Evolutionary conservation across 2,329 filamentous ascomycete species (phyloP), one percentile per base, ranked within the genome.

Genomic region (Colletotrichum sidae): DNA sequence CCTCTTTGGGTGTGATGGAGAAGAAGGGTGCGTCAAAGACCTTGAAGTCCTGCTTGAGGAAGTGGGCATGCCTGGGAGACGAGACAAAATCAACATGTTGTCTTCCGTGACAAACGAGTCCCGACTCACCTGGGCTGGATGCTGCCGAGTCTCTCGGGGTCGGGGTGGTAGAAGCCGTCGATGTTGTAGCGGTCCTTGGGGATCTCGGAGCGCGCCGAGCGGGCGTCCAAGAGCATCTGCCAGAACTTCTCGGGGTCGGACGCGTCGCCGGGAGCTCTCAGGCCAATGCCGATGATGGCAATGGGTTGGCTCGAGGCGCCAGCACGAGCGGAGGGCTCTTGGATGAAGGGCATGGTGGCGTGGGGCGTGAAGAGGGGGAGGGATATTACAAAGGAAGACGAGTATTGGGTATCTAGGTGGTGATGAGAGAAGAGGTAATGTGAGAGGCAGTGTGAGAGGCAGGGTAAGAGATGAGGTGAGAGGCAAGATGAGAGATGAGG

Each of bases 201-300:
- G 11, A 74, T 67, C 52, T 70, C 15, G 35, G 57, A 65, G 8
- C 58, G 57, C 12, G 62, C 62, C 45, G 56, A 61, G 11, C 62
- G 56, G 15, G 56, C 62, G n/a, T 65, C 52, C 10, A 55, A 35
- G 6, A 73, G 70, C 34, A 78, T 67, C 33, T 78, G 72, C 78
- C 78, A 80, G 7, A 80, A 71, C 59, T 74, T 73, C 1, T 76
- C 75, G 1, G 78, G 76, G 8, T 69, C 72, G 8, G 63, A 73
- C 0, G 74, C 71, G 6, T 69, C 72, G 2, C 79, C 79, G 0
- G 79, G 75, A 17, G 80, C 78, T 46, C 79, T 76, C 67, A 78
- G 80, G 2, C 71, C 77, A 33, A 57, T 76, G 45, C 80, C 79
- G 46, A 81, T 71, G 39, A 82, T 70, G 12, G 79, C 80, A 58